These are phyloP conservation scores for Kalmanozyma brasiliensis DNA, from an alignment of 1,284 basidiomycete genomes.

Conservation along the genomic window DNA sequence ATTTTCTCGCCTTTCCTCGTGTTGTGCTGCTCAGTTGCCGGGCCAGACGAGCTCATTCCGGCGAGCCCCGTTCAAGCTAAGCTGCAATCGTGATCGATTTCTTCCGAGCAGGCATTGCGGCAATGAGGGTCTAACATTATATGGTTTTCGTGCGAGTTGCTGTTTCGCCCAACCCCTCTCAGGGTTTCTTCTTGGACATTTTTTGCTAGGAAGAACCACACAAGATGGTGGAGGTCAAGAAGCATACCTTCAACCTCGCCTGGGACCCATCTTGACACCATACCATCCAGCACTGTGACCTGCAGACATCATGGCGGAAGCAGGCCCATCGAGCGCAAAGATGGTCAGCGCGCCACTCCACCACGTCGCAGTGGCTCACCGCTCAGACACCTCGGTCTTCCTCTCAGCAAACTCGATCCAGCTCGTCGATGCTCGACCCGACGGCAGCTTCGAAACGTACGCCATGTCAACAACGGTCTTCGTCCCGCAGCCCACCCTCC, in stretches of 20 bases:
- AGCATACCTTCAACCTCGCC: conserved; percentile 1
- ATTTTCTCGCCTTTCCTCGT: conserved; percentile 2
- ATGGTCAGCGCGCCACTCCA: conserved; percentile 41
- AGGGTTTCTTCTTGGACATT: conserved; percentile 8
- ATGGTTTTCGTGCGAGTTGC: conserved; percentile 28
- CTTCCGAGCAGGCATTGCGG: conserved; percentile 8
- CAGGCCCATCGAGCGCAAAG: conserved; percentile 27
- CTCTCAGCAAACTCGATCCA: conserved; percentile 51
- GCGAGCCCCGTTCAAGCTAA: conserved; percentile 25
- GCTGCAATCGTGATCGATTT: conserved; percentile 37
- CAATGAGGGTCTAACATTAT: neutral
- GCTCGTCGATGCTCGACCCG: conserved; percentile 23
- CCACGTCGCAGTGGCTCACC: conserved; percentile 38
- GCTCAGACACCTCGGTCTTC: conserved; percentile 25
- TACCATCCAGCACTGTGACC: too few species aligned
- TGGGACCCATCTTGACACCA: neutral
- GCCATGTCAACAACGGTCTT: conserved; percentile 39
- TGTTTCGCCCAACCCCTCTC: neutral
- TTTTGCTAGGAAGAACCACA: too few species aligned
- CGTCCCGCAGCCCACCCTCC: conserved; percentile 44
- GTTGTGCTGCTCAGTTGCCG: too few species aligned
- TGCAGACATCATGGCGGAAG: conserved; percentile 31
- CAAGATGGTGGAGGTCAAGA: conserved; percentile 45
- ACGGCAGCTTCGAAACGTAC: conserved; percentile 23
- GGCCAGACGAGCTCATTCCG: conserved; percentile 26